These are phyloP conservation scores for Alternaria incomplexa DNA, from an alignment of 2,329 filamentous ascomycete genomes.

Conservation along the genomic window DNA sequence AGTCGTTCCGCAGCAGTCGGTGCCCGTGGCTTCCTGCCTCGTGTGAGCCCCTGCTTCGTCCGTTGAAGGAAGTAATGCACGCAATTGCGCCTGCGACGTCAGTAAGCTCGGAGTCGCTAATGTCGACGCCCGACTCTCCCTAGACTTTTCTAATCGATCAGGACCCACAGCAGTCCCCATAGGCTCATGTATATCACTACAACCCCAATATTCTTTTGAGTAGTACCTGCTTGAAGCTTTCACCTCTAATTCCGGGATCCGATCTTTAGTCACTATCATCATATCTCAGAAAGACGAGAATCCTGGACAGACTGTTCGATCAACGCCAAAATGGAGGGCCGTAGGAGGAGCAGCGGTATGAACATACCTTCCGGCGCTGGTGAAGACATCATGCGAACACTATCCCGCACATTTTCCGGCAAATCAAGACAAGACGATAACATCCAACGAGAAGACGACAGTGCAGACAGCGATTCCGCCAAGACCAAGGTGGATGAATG, in stretches of 20 bases:
- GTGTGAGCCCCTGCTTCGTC: neutral
- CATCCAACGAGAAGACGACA: constrained; percentile 5
- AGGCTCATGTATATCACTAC: neutral
- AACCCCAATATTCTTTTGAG: neutral
- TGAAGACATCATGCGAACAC: constrained; percentile 18
- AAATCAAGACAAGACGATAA: constrained; percentile 18
- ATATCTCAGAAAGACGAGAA: neutral
- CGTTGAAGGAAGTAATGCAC: neutral
- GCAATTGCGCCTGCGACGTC: neutral
- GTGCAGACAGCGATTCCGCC: constrained; percentile 11
- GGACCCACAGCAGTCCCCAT: neutral
- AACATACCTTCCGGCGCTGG: constrained; percentile 10
- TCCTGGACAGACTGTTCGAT: neutral
- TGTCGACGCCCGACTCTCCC: neutral
- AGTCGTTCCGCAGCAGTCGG: neutral
- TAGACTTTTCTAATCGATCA: neutral
- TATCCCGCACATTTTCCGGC: constrained; percentile 26
- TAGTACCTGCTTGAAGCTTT: neutral
- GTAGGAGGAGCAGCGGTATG: constrained; percentile 1
- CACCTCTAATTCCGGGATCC: neutral
- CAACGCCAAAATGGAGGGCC: neutral
- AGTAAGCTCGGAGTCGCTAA: neutral
- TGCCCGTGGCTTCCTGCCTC: neutral
- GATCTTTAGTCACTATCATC: neutral
- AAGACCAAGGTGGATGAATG: constrained; percentile 29